Evolutionary conservation across 176 grass and related monocot species (phyloP), one percentile per base, ranked within the genome.

Genomic region (Rhipidocladum racemiflorum): DNA sequence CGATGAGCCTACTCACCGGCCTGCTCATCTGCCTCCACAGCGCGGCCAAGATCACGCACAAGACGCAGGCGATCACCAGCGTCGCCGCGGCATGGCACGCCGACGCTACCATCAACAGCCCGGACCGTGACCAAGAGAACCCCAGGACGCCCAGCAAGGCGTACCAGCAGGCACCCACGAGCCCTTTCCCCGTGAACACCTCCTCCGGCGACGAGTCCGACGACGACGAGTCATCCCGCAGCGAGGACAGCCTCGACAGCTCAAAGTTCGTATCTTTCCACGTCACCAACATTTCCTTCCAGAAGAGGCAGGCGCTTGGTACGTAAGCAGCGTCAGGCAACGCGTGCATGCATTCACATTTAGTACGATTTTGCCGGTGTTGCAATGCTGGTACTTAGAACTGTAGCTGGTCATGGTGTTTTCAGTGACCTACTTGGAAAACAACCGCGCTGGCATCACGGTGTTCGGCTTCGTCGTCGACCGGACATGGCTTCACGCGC

Each of bases 391-490:
- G 24, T 17, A 55, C n/a, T 68, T 4, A 27, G 1, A 29, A 72
- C 84, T 74, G 74, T 86, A 81, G 64, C 82, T 69, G 68, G 13
- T 79, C 79, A 69, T 87, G 79, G 39, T 27, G 69, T 83, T 88
- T 79, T 28, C 92, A 98, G 96, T 98, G 82, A 98, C 96, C 43
- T 98, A 98, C 82, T 61, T 95, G 91, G 96, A 98, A 89, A 98
- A 98, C 87, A 98, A 98, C 87, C 79, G 70, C 8, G 85, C 88
- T 0, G 92, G 92, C 27, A 98, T 98, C 81, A 93, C 87, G 9
- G 80, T 93, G 60, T 98, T 91, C 20, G 91, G 96, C 32, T 98
- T 98, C 71, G 80, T 92, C 34, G 83, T 98, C 15, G 96, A 98
- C 63, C 62, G 96, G 64, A 86, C 88, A 27, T 98, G 96, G 96